A percentile compares a stretch with the other conserved stretches of the same genome.
These are phyloP conservation scores for Sorghum bicolor DNA, from an alignment of 176 grass and related monocot genomes.

Conservation along the genomic window Sorghum_bicolor_NCBIv3 NC_012872.2:45495501-45496000, in stretches of 20 bases:
- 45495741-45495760: constrained; percentile 9
- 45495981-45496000: constrained; percentile 43
- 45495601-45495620: neutral
- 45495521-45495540: neutral
- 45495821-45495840: constrained; percentile 72
- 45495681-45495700: neutral
- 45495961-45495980: constrained; percentile 77
- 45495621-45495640: neutral
- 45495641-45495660: neutral
- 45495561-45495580: neutral
- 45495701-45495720: neutral
- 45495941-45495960: constrained; percentile 68
- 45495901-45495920: constrained; percentile 78
- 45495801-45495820: constrained; percentile 94
- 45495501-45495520: constrained; percentile 14
- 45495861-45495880: constrained; percentile 95
- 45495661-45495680: neutral
- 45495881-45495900: constrained; percentile 86
- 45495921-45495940: constrained; percentile 71
- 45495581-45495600: neutral
- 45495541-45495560: neutral
- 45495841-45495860: constrained; percentile 78
- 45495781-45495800: constrained; percentile 80
- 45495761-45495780: constrained; percentile 69
- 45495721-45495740: neutral